Evolutionary conservation across 1,284 basidiomycete species (phyloP), one percentile per base, ranked within the genome.

Genomic region (Melampsora larici-populina): DNA sequence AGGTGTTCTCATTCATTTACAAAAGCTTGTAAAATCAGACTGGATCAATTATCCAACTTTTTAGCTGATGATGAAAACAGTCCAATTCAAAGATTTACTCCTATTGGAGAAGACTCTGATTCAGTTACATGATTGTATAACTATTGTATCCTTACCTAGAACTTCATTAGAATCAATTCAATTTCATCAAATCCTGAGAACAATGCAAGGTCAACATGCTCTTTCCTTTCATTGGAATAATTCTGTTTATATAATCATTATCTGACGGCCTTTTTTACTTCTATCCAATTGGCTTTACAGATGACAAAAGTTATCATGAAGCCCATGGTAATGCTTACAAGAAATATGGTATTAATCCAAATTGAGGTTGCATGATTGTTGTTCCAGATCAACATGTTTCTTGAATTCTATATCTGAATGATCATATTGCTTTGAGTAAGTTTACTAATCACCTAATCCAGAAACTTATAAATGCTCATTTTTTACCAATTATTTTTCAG

Each of bases 291-390:
- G 74, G 83, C n/a, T 83, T 81, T 77, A 78, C 78, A 70, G 83
- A 84, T 75, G 83, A 84, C 69, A 78, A 79, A 65, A 80, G 79
- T 5, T 81, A 81, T 70, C 82, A 84, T 79, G 76, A 79, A 51
- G 84, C 83, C 40, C 81, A 84, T 70, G 83, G 83, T 58, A 80
- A 83, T 24, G 82, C 83, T 11, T 85, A 85, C 80, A 80, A 81
- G 63, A 80, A 81, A 18, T 84, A 83, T 78, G 84, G 83, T 48
- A 83, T 85, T 75, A 78, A 81, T 43, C 81, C 81, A 7, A 81
- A 82, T n/a, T 79, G 80, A 26, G 84, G 84, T 7, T 82, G 81
- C n/a, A 80, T 84, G 49, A 79, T 84, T 11, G 80, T 85, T 13
- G 80, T 83, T 33, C 84, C 84, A 0, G 84, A 85, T 78, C 83